These are phyloP conservation scores for Candida nitratophila DNA, from an alignment of 805 yeast species.

Conservation along the genomic window DNA sequence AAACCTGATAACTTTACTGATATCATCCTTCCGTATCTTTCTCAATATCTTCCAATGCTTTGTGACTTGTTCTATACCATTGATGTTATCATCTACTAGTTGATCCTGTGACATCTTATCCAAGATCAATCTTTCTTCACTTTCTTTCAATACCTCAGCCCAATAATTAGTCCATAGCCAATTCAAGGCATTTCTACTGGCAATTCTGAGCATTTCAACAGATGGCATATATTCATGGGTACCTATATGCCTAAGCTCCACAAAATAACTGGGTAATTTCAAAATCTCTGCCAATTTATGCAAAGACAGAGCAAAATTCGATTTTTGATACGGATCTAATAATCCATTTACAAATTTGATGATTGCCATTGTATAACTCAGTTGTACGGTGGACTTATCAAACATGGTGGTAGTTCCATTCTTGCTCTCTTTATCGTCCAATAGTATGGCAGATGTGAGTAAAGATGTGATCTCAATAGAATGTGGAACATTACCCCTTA, in stretches of 20 bases:
- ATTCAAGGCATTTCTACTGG: conserved; percentile 50
- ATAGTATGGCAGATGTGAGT: conserved; percentile 42
- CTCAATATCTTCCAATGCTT: conserved; percentile 39
- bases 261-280: conserved; percentile 72
- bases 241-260: conserved; percentile 82
- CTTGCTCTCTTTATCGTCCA: conserved; percentile 25
- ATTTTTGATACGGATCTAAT: conserved; percentile 79
- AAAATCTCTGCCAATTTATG: conserved; percentile 63
- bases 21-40: conserved; percentile 39
- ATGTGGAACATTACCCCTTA: conserved; percentile 66
- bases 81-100: conserved; percentile 1
- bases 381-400: conserved; percentile 25
- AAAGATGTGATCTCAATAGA: conserved; percentile 61
- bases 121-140: conserved; percentile 3
- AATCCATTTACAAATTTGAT: conserved; percentile 88
- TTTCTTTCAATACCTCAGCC: conserved; percentile 31
- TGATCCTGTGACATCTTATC: background rate
- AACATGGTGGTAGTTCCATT: background rate
- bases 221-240: conserved; percentile 86
- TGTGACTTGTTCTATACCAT: conserved; percentile 18
- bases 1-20: conserved; percentile 29
- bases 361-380: conserved; percentile 65
- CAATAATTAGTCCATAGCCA: conserved; percentile 80
- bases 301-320: conserved; percentile 71
- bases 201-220: conserved; percentile 56